Evolutionary conservation across 106 monocot species (phyloP).

Genomic region (Vanilla planifolia): DNA sequence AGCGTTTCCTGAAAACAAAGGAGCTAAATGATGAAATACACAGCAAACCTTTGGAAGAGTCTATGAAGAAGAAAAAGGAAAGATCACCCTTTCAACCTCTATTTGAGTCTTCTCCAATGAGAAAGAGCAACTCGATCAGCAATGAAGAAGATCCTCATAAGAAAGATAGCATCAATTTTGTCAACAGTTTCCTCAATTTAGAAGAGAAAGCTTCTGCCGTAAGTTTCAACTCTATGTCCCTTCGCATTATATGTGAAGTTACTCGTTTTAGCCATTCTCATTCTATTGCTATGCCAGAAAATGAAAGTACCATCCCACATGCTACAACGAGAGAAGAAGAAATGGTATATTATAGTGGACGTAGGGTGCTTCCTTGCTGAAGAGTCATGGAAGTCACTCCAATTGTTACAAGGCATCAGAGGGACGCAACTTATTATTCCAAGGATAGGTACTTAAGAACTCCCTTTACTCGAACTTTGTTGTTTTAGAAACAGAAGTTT

Average conservation of each 20-base stretch:
- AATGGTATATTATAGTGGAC: constrained; percentile 81
- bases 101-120: constrained; percentile 19
- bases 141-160: background rate
- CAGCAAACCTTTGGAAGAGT: too few species aligned
- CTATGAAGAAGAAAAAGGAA: too few species aligned
- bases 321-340: constrained; percentile 29
- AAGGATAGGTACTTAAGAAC: constrained; percentile 52
- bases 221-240: background rate
- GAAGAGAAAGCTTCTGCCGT: background rate
- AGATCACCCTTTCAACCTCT: constrained; percentile 39
- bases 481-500: background rate
- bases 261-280: background rate
- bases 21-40: too few species aligned
- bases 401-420: constrained; percentile 73
- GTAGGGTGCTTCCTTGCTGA: constrained; percentile 56
- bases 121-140: constrained; percentile 1
- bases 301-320: constrained; percentile 10
- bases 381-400: constrained; percentile 72
- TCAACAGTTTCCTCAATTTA: background rate
- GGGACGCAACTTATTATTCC: constrained; percentile 85
- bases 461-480: background rate
- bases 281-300: constrained; percentile 13
- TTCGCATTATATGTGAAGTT: background rate
- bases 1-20: too few species aligned
- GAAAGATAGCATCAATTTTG: background rate